These are phyloP conservation scores for Rhododendron williamsianum DNA, from an alignment of 148 eudicot genomes.

Conservation along the genomic window DNA sequence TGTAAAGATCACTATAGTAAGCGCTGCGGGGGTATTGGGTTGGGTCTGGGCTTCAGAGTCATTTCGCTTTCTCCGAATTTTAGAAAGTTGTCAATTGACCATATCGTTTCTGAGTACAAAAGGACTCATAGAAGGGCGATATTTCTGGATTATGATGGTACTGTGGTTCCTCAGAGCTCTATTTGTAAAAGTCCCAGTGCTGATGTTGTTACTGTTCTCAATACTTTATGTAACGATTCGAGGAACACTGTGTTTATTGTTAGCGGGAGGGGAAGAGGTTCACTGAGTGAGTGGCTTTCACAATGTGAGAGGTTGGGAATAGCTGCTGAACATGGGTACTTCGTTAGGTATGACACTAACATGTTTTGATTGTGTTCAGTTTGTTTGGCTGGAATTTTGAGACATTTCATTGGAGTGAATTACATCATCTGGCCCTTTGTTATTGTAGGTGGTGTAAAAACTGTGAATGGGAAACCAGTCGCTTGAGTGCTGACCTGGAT, in stretches of 20 bases:
- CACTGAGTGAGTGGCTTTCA: slow-evolving; percentile 62
- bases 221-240: slow-evolving; percentile 53
- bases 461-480: slow-evolving; percentile 54
- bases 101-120: slow-evolving; percentile 59
- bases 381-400: background rate
- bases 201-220: slow-evolving; percentile 44
- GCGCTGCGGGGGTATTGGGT: slow-evolving; percentile 85
- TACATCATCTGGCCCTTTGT: background rate
- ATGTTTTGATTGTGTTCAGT: background rate
- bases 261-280: slow-evolving; percentile 58
- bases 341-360: slow-evolving; percentile 36
- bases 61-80: slow-evolving; percentile 87
- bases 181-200: slow-evolving; percentile 47
- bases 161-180: slow-evolving; percentile 49
- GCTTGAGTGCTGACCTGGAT: slow-evolving; percentile 35
- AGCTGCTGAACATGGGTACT: slow-evolving; percentile 80
- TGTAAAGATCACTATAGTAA: slow-evolving; percentile 69
- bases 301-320: slow-evolving; percentile 59
- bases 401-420: background rate
- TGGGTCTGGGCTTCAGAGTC: slow-evolving; percentile 80
- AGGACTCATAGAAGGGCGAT: slow-evolving; percentile 65
- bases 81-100: slow-evolving; percentile 66
- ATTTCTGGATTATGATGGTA: slow-evolving; percentile 80
- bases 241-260: slow-evolving; percentile 66
- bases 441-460: slow-evolving; percentile 53